These are phyloP conservation scores for Diaporthe eres DNA, from an alignment of 2,329 filamentous ascomycete genomes.

Conservation along the genomic window DNA sequence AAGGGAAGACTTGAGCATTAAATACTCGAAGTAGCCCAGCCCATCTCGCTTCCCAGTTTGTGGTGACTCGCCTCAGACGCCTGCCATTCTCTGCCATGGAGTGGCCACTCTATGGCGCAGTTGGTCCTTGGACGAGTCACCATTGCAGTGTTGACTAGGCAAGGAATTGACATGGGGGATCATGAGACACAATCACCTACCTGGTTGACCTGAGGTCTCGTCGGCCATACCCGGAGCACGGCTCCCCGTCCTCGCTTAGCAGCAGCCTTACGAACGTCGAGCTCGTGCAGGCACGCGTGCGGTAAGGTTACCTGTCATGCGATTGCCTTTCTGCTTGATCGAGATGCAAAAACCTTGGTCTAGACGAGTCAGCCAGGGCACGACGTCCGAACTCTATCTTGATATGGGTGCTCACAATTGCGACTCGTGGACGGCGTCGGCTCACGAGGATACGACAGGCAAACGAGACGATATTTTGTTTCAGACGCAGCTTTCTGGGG, in stretches of 20 bases:
- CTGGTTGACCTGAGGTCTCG: constrained; percentile 13
- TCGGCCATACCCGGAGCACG: constrained; percentile 27
- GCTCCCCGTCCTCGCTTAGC: constrained; percentile 1
- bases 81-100: neutral
- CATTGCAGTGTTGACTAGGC: neutral
- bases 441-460: neutral
- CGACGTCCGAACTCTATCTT: constrained; percentile 26
- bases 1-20: neutral
- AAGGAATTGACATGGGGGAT: constrained; percentile 6
- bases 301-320: constrained; percentile 16
- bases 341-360: constrained; percentile 28
- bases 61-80: neutral
- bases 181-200: neutral
- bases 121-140: neutral
- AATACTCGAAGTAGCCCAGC: neutral
- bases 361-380: constrained; percentile 15
- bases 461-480: constrained; percentile 16
- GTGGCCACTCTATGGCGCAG: too few relatives aligned
- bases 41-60: neutral
- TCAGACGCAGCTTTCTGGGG: neutral
- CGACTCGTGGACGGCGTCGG: constrained; percentile 13
- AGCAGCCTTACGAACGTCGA: constrained; percentile 19
- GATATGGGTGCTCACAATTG: constrained; percentile 9
- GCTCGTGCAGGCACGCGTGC: constrained; percentile 4
- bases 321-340: constrained; percentile 6